These are phyloP conservation scores for Stentor roeselii DNA, from an alignment of 73 alveolate species.

Conservation along the genomic window DNA sequence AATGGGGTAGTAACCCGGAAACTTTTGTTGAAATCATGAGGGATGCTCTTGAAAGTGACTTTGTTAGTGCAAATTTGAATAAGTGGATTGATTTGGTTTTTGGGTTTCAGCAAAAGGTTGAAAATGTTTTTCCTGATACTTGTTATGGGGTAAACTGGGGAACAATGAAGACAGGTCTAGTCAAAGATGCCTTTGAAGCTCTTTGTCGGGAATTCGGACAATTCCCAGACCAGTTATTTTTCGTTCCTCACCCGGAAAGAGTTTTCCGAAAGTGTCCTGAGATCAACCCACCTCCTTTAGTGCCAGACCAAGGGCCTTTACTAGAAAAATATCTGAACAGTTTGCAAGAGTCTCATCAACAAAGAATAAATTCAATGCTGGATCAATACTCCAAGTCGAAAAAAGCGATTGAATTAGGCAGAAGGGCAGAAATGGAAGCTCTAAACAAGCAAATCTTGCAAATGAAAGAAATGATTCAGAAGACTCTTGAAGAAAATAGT, in stretches of 20 bases:
- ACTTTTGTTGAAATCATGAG: constrained; percentile 90
- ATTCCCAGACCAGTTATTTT: constrained; percentile 81
- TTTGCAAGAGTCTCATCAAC: background rate
- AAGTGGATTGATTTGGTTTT: constrained; percentile 94
- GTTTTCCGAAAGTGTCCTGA: background rate
- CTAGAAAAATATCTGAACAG: background rate
- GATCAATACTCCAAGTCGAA: background rate
- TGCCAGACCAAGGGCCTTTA: background rate
- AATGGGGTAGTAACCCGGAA: constrained; percentile 72
- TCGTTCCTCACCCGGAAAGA: constrained; percentile 83
- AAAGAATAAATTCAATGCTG: background rate
- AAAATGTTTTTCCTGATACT: constrained; percentile 91
- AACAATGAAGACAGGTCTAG: constrained; percentile 51
- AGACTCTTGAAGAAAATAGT: background rate
- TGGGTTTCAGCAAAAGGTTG: constrained; percentile 87
- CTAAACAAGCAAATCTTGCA: background rate
- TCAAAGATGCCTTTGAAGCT: constrained; percentile 70
- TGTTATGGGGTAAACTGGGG: constrained; percentile 80
- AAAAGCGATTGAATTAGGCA: too few relatives aligned
- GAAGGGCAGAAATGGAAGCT: background rate
- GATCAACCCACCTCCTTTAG: background rate
- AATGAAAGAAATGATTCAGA: background rate
- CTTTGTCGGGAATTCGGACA: constrained; percentile 92
- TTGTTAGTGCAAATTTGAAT: constrained; percentile 75
- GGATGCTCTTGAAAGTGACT: constrained; percentile 90